Evolutionary conservation across 257 asterid species (phyloP).

Genomic region (Salvia hispanica): DNA sequence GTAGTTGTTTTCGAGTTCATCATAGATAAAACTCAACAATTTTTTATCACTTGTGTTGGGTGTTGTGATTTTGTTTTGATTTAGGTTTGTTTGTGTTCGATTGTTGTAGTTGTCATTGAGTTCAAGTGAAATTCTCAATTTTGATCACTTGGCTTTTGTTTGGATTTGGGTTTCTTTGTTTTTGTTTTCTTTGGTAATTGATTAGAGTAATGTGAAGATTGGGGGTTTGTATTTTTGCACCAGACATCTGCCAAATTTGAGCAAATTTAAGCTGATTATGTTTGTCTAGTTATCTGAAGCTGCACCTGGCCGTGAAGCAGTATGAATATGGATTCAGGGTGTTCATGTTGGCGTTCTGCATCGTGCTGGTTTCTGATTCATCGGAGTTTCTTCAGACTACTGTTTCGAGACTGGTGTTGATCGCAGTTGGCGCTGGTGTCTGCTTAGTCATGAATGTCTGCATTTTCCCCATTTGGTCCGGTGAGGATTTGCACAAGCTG

Average conservation of each 20-base stretch:
- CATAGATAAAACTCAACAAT: neutral
- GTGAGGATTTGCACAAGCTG: conserved; percentile 94
- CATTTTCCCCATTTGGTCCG: conserved; percentile 93
- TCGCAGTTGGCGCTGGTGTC: conserved; percentile 84
- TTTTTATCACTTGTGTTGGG: too few species aligned
- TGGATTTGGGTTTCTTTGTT: too few species aligned
- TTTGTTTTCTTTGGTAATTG: too few species aligned
- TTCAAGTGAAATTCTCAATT: too few species aligned
- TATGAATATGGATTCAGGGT: conserved; percentile 94
- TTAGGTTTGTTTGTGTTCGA: too few species aligned
- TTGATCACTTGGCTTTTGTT: too few species aligned
- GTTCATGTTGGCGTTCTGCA: conserved; percentile 81
- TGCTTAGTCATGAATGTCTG: conserved; percentile 72
- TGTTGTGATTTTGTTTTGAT: neutral
- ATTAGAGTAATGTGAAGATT: too few species aligned
- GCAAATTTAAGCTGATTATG: too few species aligned
- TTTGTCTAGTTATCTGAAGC: conserved; percentile 67
- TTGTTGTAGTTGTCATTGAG: too few species aligned
- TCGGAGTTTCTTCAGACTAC: conserved; percentile 65
- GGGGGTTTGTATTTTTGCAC: too few species aligned
- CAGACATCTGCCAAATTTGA: too few species aligned
- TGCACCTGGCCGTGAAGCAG: conserved; percentile 78
- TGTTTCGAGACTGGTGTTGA: conserved; percentile 70
- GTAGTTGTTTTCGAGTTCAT: too few species aligned
- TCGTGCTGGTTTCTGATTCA: conserved; percentile 73